Evolutionary conservation across 805 yeast genomes (phyloP).

Genomic region (Brettanomyces custersianus): DNA sequence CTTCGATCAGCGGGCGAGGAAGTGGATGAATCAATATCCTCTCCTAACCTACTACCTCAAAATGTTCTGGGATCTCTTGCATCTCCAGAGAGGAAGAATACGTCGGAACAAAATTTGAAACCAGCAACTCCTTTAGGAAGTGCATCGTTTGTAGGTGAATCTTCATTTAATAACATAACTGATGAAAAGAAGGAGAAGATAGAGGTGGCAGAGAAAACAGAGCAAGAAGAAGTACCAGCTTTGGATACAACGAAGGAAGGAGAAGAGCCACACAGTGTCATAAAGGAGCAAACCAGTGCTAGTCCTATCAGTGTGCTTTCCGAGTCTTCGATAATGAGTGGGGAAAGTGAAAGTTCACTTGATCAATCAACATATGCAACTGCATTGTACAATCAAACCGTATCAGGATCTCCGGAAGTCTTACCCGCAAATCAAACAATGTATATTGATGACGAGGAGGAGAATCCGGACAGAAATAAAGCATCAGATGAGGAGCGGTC

Average conservation of each 20-base stretch:
- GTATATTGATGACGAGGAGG: constrained; percentile 11
- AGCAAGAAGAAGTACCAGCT: background rate
- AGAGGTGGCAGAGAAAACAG: background rate
- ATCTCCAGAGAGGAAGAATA: no score
- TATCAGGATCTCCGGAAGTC: constrained; percentile 8
- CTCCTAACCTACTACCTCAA: no score
- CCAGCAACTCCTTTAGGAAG: no score
- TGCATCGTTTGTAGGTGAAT: background rate
- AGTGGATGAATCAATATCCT: no score
- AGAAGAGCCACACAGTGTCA: background rate
- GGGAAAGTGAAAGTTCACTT: constrained; percentile 6
- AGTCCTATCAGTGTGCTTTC: constrained; percentile 13
- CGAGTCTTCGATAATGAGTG: constrained; percentile 19
- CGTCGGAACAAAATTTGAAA: no score
- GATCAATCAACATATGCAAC: constrained; percentile 20
- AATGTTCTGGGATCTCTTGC: no score
- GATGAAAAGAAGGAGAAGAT: background rate
- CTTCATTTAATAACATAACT: no score
- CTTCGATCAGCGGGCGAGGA: constrained; percentile 1
- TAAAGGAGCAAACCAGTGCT: background rate
- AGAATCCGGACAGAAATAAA: constrained; percentile 2
- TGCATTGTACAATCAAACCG: constrained; percentile 17
- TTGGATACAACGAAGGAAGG: background rate
- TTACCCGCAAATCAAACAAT: constrained; percentile 19
- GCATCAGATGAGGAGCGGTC: constrained; percentile 1